A percentile compares a stretch with the other conserved stretches of the same genome.
Evolutionary conservation across 768 basidiomycete genomes (phyloP).

Genomic region (Lentinula guzmanii): DNA sequence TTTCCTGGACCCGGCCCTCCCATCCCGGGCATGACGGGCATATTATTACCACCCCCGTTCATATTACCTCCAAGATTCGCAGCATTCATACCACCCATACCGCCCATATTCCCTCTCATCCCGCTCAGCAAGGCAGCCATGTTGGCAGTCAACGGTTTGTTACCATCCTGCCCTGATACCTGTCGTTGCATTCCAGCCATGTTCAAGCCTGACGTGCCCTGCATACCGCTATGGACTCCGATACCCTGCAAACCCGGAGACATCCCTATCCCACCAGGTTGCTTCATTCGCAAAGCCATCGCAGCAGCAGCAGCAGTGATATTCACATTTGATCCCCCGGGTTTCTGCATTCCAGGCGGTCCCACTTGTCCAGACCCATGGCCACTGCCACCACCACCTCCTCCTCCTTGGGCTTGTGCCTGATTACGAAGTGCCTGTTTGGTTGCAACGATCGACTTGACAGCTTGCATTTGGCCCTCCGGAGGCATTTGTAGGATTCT

Average conservation of each 20-base stretch:
- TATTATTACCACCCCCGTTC: neutral
- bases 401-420: neutral
- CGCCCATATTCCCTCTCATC: neutral
- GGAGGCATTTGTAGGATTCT: neutral
- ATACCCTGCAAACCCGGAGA: neutral
- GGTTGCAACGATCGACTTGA: neutral
- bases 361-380: neutral
- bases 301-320: conserved; percentile 2
- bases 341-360: neutral
- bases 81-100: conserved; percentile 1
- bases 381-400: too few species aligned
- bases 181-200: neutral
- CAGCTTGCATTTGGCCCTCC: neutral
- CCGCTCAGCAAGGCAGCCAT: neutral
- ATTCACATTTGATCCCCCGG: neutral
- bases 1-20: neutral
- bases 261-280: neutral
- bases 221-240: neutral
- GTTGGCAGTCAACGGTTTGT: neutral
- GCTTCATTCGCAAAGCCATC: conserved; percentile 1
- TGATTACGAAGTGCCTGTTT: neutral
- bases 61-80: neutral
- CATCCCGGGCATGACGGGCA: neutral
- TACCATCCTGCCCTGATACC: neutral
- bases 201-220: neutral